phyloP scores from a whole-genome alignment of 2,329 filamentous ascomycete genomes.

The Ophiostoma australiae region DNA sequence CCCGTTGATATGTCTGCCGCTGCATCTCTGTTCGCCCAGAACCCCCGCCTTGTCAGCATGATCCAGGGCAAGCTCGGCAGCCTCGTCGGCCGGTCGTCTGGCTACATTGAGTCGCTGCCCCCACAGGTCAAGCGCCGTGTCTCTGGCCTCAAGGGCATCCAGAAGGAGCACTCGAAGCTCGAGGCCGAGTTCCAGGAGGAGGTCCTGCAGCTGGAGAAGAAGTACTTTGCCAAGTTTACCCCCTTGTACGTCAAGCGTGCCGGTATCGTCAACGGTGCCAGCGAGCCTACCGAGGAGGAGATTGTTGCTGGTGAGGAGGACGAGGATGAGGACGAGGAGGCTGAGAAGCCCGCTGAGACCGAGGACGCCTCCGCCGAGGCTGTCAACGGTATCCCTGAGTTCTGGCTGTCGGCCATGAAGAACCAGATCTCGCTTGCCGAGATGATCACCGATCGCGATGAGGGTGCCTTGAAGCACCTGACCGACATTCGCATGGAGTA shows the following conservation, averaged over 20 bases:
- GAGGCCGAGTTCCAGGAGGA: slow-evolving; percentile 99
- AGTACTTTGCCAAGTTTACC: slow-evolving; percentile 98
- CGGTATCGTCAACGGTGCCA: slow-evolving; percentile 79
- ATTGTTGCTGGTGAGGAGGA: slow-evolving; percentile 79
- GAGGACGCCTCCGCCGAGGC: slow-evolving; percentile 49
- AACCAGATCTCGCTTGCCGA: slow-evolving; percentile 96
- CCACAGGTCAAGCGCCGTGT: slow-evolving; percentile 86
- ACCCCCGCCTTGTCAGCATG: slow-evolving; percentile 92
- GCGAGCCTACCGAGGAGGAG: slow-evolving; percentile 83
- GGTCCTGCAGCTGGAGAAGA: slow-evolving; percentile 96
- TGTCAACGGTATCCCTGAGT: slow-evolving; percentile 86
- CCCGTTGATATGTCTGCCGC: slow-evolving; percentile 82
- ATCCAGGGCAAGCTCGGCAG: slow-evolving; percentile 94
- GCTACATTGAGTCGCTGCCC: slow-evolving; percentile 95
- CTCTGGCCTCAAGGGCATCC: slow-evolving; percentile 91
- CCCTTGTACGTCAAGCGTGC: slow-evolving; percentile 94
- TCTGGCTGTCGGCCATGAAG: slow-evolving; percentile 99
- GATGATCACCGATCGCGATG: slow-evolving; percentile 97
- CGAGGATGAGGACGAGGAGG: slow-evolving; percentile 64
- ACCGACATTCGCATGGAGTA: slow-evolving; percentile 98
- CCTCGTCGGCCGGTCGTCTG: slow-evolving; percentile 90
- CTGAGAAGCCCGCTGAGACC: slow-evolving; percentile 50
- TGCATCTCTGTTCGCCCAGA: slow-evolving; percentile 89
- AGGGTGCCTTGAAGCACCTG: slow-evolving; percentile 84
- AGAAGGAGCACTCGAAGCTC: slow-evolving; percentile 97